A percentile compares a stretch with the other conserved stretches of the same genome.
phyloP scores from a whole-genome alignment of 305 asterid genomes.

The Fraxinus angustifolia region DNA sequence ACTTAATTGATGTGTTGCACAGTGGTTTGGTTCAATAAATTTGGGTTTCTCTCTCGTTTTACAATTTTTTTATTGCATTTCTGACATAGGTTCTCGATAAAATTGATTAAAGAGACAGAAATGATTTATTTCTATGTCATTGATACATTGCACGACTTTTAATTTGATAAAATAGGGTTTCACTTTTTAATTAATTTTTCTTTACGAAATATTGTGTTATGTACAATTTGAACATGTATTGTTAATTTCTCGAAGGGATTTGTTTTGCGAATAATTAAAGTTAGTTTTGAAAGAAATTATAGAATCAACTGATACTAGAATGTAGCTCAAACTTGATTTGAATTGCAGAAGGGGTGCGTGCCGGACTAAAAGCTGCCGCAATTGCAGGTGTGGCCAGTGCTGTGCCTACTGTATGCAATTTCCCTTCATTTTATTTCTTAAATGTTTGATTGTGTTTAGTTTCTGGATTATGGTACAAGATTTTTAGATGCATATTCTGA shows the following conservation, averaged over 20 bases:
- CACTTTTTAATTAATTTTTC: neutral
- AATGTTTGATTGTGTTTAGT: neutral
- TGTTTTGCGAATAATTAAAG: neutral
- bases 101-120: neutral
- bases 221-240: neutral
- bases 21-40: neutral
- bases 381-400: slow-evolving; percentile 9
- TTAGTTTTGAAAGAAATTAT: neutral
- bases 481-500: neutral
- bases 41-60: neutral
- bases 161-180: neutral
- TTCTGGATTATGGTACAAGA: neutral
- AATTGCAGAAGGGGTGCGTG: slow-evolving; percentile 4
- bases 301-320: neutral
- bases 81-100: neutral
- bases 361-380: slow-evolving; percentile 16
- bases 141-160: neutral
- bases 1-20: neutral
- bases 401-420: neutral
- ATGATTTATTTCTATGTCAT: neutral
- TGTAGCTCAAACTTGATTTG: neutral
- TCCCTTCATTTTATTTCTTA: neutral
- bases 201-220: neutral
- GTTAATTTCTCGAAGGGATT: neutral
- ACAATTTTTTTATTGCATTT: neutral